phyloP scores from a whole-genome alignment of 1,139 yeast species.

The Pichia kudriavzevii region DNA sequence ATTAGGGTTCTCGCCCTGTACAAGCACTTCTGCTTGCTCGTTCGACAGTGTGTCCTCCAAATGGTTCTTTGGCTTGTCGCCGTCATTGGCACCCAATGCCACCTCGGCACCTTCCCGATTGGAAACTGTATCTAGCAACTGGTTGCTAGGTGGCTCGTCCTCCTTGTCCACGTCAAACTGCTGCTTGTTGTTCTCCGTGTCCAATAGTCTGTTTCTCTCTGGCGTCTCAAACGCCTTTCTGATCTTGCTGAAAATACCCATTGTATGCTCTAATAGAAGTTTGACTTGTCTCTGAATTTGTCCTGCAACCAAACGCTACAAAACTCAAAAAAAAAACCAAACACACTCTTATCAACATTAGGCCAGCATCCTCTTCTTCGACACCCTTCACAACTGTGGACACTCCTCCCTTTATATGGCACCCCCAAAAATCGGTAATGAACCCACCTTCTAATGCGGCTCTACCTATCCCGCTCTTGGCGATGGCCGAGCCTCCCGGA shows the following conservation, averaged over 20 bases:
- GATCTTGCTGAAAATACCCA: slow-evolving; percentile 12
- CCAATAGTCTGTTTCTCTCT: slow-evolving; percentile 9
- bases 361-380: no score
- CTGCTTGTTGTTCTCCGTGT: slow-evolving; percentile 13
- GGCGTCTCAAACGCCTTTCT: slow-evolving; percentile 6
- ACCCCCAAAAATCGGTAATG: no score
- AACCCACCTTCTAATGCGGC: no score
- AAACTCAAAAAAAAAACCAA: no score
- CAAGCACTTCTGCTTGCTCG: slow-evolving; percentile 6
- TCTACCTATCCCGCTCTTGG: no score
- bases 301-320: no score
- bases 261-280: no score
- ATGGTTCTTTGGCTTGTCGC: slow-evolving; percentile 3
- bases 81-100: slow-evolving; percentile 1
- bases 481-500: no score
- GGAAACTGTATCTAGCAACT: slow-evolving; percentile 15
- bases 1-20: slow-evolving; percentile 4
- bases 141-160: slow-evolving; percentile 13
- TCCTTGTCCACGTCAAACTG: slow-evolving; percentile 10
- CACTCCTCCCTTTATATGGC: no score
- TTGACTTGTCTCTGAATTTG: no score
- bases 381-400: no score
- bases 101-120: slow-evolving; percentile 12
- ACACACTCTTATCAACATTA: not conserved
- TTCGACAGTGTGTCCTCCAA: slow-evolving; percentile 11